Evolutionary conservation across 2,329 filamentous ascomycete species (phyloP).

Genomic region (Pleurostoma richardsiae): DNA sequence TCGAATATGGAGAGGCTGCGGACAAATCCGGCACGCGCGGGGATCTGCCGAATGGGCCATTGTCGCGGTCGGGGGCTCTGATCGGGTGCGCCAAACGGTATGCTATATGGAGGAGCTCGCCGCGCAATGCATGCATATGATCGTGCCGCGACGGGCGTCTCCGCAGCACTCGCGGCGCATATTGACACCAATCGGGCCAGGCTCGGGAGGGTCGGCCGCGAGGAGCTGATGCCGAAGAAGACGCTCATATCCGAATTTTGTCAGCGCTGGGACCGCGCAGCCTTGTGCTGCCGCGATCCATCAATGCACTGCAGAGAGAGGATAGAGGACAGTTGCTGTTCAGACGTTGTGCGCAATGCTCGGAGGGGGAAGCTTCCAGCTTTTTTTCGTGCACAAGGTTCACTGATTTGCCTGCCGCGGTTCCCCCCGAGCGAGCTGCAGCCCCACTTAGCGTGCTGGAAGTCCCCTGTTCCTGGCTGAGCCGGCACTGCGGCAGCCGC

Average conservation of each 20-base stretch:
- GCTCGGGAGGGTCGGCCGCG: conserved; percentile 17
- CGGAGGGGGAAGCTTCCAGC: too few relatives aligned
- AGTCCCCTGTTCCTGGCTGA: too few relatives aligned
- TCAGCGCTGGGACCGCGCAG: conserved; percentile 14
- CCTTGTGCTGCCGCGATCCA: conserved; percentile 2
- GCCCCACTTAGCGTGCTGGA: too few relatives aligned
- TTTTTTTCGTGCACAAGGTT: too few relatives aligned
- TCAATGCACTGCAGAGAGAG: background rate
- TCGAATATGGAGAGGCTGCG: conserved; percentile 13
- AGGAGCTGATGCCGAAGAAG: conserved; percentile 18
- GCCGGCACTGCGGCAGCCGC: too few relatives aligned
- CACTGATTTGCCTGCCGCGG: background rate
- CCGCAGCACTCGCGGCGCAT: background rate
- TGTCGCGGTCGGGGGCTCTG: background rate
- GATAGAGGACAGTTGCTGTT: too few relatives aligned
- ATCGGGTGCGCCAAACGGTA: background rate
- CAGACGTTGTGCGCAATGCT: too few relatives aligned
- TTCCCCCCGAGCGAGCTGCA: background rate
- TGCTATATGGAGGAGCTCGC: background rate
- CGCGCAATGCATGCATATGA: background rate
- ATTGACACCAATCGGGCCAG: conserved; percentile 1
- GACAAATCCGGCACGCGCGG: too few relatives aligned
- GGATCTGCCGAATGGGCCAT: too few relatives aligned
- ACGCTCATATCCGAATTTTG: conserved; percentile 17
- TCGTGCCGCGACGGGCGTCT: background rate